A percentile compares a stretch with the other conserved stretches of the same genome.
These are phyloP conservation scores for Cercospora sp. DNA, from an alignment of 2,329 filamentous ascomycete species.

Conservation along the genomic window DNA sequence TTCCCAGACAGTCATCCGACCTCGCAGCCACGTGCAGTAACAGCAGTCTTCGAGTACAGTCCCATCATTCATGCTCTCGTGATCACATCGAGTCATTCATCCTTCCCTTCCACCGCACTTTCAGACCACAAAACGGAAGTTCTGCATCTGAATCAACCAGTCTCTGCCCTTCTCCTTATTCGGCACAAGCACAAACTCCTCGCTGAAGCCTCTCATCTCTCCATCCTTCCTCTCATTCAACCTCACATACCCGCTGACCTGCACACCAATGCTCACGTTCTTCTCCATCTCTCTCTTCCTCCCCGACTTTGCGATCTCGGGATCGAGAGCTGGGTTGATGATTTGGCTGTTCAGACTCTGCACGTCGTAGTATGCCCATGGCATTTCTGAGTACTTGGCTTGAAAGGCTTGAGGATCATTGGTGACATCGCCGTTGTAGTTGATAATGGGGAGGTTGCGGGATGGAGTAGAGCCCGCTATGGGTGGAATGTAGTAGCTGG, in stretches of 20 bases:
- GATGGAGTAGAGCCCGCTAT: conserved; percentile 52
- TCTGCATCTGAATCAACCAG: conserved; percentile 47
- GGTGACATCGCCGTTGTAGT: conserved; percentile 74
- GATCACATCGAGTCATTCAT: not conserved
- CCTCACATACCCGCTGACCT: conserved; percentile 70
- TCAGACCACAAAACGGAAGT: conserved; percentile 47
- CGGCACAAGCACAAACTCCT: conserved; percentile 78
- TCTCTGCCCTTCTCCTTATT: conserved; percentile 41
- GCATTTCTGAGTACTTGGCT: conserved; percentile 63
- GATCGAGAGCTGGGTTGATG: conserved; percentile 59
- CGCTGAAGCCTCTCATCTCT: conserved; percentile 70
- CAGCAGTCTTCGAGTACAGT: not conserved
- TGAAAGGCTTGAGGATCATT: conserved; percentile 65
- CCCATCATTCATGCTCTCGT: not conserved
- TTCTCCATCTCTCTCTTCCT: conserved; percentile 47
- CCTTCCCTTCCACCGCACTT: not conserved
- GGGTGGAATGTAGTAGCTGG: conserved; percentile 68
- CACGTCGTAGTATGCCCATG: conserved; percentile 66
- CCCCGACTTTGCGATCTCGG: conserved; percentile 29
- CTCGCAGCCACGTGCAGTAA: not conserved
- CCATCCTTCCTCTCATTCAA: conserved; percentile 62
- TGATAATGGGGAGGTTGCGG: conserved; percentile 63
- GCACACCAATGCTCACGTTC: conserved; percentile 70
- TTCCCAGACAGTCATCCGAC: not conserved
- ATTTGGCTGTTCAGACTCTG: conserved; percentile 77